Conservation (phyloP, 2,329 filamentous ascomycete species). For the Aspergillus sp. region DNA sequence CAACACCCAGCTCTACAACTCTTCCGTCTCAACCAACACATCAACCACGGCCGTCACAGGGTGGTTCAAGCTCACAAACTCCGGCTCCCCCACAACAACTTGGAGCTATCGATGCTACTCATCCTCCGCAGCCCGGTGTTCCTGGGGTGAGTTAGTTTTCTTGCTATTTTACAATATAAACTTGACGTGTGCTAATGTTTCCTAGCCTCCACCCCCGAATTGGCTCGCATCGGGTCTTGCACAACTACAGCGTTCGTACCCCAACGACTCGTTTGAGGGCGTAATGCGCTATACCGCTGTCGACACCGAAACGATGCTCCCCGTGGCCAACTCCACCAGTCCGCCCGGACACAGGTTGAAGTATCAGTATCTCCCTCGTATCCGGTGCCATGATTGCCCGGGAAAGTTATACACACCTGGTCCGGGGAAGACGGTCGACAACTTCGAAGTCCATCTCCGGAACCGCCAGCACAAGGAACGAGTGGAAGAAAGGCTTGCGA, state of each 20-base stretch:
- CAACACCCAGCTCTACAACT: slow-evolving; percentile 47
- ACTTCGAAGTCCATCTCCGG: slow-evolving; percentile 87
- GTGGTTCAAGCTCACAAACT: slow-evolving; percentile 16
- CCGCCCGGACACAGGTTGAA: slow-evolving; percentile 55
- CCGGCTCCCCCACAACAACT: slow-evolving; percentile 29
- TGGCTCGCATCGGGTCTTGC: slow-evolving; percentile 75
- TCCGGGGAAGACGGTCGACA: slow-evolving; percentile 72
- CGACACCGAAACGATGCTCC: slow-evolving; percentile 60
- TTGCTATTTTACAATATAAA: slow-evolving; percentile 1
- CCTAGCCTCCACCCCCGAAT: slow-evolving; percentile 69
- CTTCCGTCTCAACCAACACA: slow-evolving; percentile 22
- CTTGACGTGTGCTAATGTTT: slow-evolving; percentile 6
- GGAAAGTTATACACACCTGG: slow-evolving; percentile 90
- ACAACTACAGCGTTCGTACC: slow-evolving; percentile 61
- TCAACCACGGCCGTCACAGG: slow-evolving; percentile 18
- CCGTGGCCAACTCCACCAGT: slow-evolving; percentile 48
- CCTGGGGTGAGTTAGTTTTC: slow-evolving; percentile 33
- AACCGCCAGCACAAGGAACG: slow-evolving; percentile 71
- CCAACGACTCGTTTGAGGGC: slow-evolving; percentile 75
- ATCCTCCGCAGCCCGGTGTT: slow-evolving; percentile 35
- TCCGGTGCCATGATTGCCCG: slow-evolving; percentile 84
- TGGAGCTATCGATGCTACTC: slow-evolving; percentile 39
- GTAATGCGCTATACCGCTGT: slow-evolving; percentile 85
- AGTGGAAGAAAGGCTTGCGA: slow-evolving; percentile 49
- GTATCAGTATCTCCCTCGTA: slow-evolving; percentile 78